phyloP scores from a whole-genome alignment of 1,139 yeast genomes.

The Geotrichum carabidarum region DNA sequence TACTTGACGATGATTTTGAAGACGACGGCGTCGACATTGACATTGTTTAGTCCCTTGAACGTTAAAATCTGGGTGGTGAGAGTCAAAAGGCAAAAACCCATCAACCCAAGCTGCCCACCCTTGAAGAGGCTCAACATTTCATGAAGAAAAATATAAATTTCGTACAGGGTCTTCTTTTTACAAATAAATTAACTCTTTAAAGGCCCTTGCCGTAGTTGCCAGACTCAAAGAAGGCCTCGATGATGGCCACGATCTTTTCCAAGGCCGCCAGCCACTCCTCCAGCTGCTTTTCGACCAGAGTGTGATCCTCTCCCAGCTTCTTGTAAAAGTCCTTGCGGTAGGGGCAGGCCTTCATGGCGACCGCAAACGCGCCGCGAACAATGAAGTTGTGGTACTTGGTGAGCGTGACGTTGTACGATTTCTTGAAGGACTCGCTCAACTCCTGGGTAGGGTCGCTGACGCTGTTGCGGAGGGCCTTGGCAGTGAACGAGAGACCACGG shows the following conservation, averaged over 20 bases:
- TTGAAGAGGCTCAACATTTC: not conserved
- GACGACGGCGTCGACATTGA: not conserved
- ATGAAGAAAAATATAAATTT: not conserved
- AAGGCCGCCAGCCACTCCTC: conserved; percentile 70
- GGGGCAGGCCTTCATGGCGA: conserved; percentile 95
- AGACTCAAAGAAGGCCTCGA: conserved; percentile 66
- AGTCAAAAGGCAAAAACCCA: not conserved
- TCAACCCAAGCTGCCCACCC: not conserved
- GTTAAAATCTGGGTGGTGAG: too few relatives aligned
- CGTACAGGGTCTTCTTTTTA: too few relatives aligned
- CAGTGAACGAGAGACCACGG: conserved; percentile 79
- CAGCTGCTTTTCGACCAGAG: conserved; percentile 54
- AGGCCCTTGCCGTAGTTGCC: conserved; percentile 90
- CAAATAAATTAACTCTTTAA: conserved; percentile 35
- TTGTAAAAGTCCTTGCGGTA: conserved; percentile 80
- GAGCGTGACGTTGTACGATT: conserved; percentile 73
- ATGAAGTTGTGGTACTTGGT: conserved; percentile 77
- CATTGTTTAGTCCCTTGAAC: too few relatives aligned
- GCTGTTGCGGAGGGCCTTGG: conserved; percentile 79
- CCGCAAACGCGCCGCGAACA: conserved; percentile 79
- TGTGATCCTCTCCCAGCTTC: conserved; percentile 54
- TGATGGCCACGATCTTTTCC: conserved; percentile 65
- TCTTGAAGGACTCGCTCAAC: conserved; percentile 71
- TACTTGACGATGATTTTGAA: not conserved
- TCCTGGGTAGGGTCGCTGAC: conserved; percentile 57